A percentile compares a stretch with the other conserved stretches of the same genome.
These are phyloP conservation scores for Talaromyces trachyspermus DNA, from an alignment of 495 filamentous ascomycete species.

Conservation along the genomic window DNA sequence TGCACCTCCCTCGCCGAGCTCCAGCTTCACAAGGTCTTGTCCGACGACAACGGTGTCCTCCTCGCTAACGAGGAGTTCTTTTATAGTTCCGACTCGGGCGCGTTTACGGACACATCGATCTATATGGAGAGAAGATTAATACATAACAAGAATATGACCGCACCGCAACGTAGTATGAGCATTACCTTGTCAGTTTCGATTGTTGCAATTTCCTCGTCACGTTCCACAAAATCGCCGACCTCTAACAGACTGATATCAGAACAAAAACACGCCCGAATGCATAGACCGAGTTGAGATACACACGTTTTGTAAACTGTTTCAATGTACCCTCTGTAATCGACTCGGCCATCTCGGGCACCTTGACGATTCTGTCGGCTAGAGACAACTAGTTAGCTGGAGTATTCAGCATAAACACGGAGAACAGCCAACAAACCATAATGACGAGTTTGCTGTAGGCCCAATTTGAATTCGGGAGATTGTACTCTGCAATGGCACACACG, in stretches of 20 bases:
- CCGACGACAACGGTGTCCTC: slow-evolving; percentile 95
- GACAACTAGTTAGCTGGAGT: background rate
- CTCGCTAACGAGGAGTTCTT: slow-evolving; percentile 85
- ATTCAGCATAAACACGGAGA: background rate
- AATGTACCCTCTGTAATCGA: slow-evolving; percentile 97
- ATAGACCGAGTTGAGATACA: slow-evolving; percentile 13
- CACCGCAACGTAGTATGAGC: background rate
- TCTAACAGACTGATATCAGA: slow-evolving; percentile 39
- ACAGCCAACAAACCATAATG: slow-evolving; percentile 4
- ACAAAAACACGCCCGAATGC: background rate
- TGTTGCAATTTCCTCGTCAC: slow-evolving; percentile 96
- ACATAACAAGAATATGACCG: background rate
- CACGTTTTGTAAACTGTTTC: slow-evolving; percentile 89
- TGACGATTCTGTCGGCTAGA: slow-evolving; percentile 71
- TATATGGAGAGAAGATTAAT: slow-evolving; percentile 23
- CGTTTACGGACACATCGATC: slow-evolving; percentile 96
- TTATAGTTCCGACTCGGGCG: slow-evolving; percentile 87
- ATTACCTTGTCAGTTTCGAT: slow-evolving; percentile 99
- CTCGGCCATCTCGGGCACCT: slow-evolving; percentile 97
- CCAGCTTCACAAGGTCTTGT: slow-evolving; percentile 80
- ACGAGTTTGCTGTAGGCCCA: slow-evolving; percentile 3
- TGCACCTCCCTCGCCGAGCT: slow-evolving; percentile 60
- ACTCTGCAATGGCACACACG: background rate
- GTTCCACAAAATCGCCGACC: slow-evolving; percentile 89
- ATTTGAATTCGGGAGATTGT: slow-evolving; percentile 4